Percentiles rank a stretch among this genome's conserved stretches.
Evolutionary conservation across 148 eudicot genomes (phyloP).

Genomic region (Chenopodium suecicum): DNA sequence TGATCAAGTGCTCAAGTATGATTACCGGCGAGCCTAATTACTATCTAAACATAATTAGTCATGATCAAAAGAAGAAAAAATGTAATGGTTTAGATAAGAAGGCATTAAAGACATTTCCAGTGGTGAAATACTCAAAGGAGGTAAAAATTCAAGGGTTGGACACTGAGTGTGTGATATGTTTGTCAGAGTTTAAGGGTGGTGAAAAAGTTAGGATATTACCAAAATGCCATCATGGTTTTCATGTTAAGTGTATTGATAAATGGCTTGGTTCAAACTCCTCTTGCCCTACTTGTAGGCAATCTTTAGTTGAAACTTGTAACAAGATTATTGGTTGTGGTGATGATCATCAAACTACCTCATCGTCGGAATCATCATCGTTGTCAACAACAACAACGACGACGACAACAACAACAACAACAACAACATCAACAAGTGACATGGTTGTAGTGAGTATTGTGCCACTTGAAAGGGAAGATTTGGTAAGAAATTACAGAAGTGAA

Average conservation of each 20-base stretch:
- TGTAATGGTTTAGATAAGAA: constrained; percentile 36
- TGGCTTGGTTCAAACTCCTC: constrained; percentile 84
- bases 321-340: constrained; percentile 45
- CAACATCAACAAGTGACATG: constrained; percentile 14
- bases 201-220: constrained; percentile 62
- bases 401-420: background rate
- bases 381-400: constrained; percentile 10
- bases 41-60: constrained; percentile 23
- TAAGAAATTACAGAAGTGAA: constrained; percentile 37
- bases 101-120: constrained; percentile 67
- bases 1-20: constrained; percentile 29
- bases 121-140: constrained; percentile 45
- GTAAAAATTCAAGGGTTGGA: constrained; percentile 50
- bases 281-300: constrained; percentile 86
- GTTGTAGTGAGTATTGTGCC: constrained; percentile 43
- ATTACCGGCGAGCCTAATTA: constrained; percentile 19
- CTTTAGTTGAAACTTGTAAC: constrained; percentile 60
- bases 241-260: constrained; percentile 69
- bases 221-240: constrained; percentile 85
- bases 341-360: constrained; percentile 18
- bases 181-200: constrained; percentile 57
- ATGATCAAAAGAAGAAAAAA: background rate
- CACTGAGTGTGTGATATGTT: constrained; percentile 76
- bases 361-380: constrained; percentile 29
- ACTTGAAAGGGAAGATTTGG: constrained; percentile 50